Conservation (phyloP, 2,329 filamentous ascomycete genomes). For the Bipolaris gigantea region DNA sequence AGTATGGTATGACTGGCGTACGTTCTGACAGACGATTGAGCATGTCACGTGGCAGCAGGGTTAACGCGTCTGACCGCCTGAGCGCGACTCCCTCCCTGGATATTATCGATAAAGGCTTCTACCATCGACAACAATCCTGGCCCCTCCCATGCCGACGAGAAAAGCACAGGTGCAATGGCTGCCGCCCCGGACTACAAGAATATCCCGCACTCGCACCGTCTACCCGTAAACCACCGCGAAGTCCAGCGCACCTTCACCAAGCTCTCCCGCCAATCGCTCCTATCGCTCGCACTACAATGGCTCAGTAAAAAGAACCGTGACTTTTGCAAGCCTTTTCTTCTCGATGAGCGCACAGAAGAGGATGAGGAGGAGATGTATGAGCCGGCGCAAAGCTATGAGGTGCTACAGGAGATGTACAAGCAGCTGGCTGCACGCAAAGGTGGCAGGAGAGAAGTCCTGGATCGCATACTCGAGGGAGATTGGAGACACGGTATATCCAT, state of each 20-base stretch:
- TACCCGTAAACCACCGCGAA: constrained; percentile 65
- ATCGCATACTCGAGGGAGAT: constrained; percentile 60
- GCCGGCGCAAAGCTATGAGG: constrained; percentile 64
- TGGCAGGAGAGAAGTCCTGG: constrained; percentile 57
- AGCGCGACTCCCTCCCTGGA: constrained; percentile 9
- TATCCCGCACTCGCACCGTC: constrained; percentile 69
- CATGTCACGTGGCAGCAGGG: constrained; percentile 17
- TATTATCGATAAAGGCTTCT: constrained; percentile 30
- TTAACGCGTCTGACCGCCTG: constrained; percentile 12
- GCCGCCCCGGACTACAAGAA: constrained; percentile 72
- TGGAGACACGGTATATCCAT: constrained; percentile 59
- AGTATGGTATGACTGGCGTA: too few relatives aligned
- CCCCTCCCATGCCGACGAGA: constrained; percentile 35
- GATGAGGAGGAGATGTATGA: constrained; percentile 66
- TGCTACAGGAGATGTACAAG: constrained; percentile 60
- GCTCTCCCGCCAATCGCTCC: constrained; percentile 70
- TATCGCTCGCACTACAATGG: constrained; percentile 76
- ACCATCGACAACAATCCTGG: constrained; percentile 12
- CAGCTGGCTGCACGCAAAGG: constrained; percentile 50
- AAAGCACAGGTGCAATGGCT: constrained; percentile 44
- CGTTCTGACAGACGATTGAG: neutral
- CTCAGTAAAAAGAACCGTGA: constrained; percentile 67
- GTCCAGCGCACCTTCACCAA: constrained; percentile 68
- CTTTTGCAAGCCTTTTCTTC: constrained; percentile 62
- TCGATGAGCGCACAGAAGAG: constrained; percentile 46